phyloP scores from a whole-genome alignment of 352 stramenopile genomes.

The Phytopythium vexans region DNA sequence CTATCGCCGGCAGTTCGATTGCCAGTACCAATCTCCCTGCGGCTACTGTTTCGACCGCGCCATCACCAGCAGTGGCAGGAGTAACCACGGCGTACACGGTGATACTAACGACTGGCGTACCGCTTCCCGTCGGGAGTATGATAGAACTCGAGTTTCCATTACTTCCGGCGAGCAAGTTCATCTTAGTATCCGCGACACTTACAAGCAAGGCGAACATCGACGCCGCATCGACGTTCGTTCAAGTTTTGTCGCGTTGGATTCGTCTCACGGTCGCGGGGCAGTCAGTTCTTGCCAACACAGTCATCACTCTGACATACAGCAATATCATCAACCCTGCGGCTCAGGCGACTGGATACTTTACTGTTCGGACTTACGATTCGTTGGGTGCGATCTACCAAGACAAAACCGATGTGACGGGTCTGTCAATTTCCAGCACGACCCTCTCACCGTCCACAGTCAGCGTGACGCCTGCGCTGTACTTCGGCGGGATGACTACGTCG shows the following conservation, averaged over 20 bases:
- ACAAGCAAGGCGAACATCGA: conserved; percentile 17
- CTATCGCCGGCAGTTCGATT: conserved; percentile 30
- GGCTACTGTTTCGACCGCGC: conserved; percentile 24
- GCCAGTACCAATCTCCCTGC: conserved; percentile 13
- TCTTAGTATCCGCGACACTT: conserved; percentile 21
- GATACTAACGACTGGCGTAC: conserved; percentile 38
- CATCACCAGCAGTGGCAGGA: conserved; percentile 23
- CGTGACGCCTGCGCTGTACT: conserved; percentile 38
- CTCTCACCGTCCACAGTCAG: conserved; percentile 26
- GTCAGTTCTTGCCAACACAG: conserved; percentile 15
- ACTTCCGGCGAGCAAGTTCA: conserved; percentile 32
- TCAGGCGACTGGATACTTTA: conserved; percentile 27
- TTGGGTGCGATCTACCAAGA: conserved; percentile 37
- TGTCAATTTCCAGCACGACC: conserved; percentile 20
- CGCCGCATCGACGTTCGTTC: conserved; percentile 23
- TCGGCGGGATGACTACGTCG: conserved; percentile 33
- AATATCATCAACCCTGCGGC: conserved; percentile 54
- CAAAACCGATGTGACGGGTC: conserved; percentile 16
- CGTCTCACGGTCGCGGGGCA: conserved; percentile 33
- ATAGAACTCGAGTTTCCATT: conserved; percentile 49
- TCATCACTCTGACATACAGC: conserved; percentile 35
- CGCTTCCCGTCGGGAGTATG: conserved; percentile 30
- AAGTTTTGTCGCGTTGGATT: conserved; percentile 27
- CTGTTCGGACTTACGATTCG: conserved; percentile 38
- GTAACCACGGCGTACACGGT: conserved; percentile 26